Evolutionary conservation across 495 filamentous ascomycete species (phyloP), one percentile per base, ranked within the genome.

Genomic region (Penicillium fimorum): DNA sequence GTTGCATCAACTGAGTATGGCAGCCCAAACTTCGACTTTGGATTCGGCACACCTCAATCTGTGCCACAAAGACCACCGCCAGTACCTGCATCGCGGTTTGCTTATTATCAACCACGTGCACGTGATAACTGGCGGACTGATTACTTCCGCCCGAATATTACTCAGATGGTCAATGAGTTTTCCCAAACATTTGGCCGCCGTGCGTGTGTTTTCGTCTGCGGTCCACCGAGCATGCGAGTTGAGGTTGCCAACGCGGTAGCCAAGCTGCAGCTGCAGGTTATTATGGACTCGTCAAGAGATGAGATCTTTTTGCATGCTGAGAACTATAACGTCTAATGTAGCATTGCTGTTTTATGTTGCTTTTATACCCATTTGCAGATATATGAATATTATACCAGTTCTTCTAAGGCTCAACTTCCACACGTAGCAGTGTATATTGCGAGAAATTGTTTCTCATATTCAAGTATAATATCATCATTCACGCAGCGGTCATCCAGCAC

Each of bases 261-360:
- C 0, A 76, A 83, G 53, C 72, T 96, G 65, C 93, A 97, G 79
- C 78, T 79, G 35, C 82, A 86, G 70, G 92, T 97, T 33, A 88
- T 89, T 87, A 81, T 78, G 3, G 86, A 89, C 60, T 81, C 85
- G 17, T 80, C 80, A 49, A 83, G 85, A 43, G 93, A 96, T 66
- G 93, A 97, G 82, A 87, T 97, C 55, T 96, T 91, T 68, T 70
- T 97, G 70, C 93, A 97, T 79, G 87, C 92, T 11, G 93, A 97
- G 79, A 96, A 96, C 69, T 96, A 95, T 73, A 89, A 91, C 38
- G 76, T 93, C 49, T 95, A 66, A 79, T 50, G 45, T 43, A 42
- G 44, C 47, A 20, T 45, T 44, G 49, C 12, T 53, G 15, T 56
- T 53, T 55, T 53, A 52, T 59, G 20, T 43, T 60, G 32, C 57